These are phyloP conservation scores for Naganishia vaughanmartiniae DNA, from an alignment of 768 basidiomycete genomes.

Conservation along the genomic window DNA sequence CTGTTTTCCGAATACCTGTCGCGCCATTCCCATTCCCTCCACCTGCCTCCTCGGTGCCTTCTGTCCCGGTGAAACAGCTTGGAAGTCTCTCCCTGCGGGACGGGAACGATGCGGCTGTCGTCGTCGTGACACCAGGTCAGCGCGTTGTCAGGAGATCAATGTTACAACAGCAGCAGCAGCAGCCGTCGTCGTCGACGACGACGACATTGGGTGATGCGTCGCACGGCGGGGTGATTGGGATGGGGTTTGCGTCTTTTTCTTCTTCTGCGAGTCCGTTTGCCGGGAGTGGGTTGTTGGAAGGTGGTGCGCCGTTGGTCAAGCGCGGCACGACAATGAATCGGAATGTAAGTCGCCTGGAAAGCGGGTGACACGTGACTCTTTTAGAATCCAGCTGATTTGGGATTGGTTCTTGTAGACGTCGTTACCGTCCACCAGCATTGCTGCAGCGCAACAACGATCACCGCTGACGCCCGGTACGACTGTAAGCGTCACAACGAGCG, in stretches of 20 bases:
- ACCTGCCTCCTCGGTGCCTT: neutral
- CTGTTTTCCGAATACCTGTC: slow-evolving; percentile 45
- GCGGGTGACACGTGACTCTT: neutral
- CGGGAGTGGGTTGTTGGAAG: slow-evolving; percentile 23
- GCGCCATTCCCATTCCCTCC: slow-evolving; percentile 35
- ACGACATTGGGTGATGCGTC: neutral
- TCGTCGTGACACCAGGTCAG: neutral
- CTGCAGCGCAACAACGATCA: neutral
- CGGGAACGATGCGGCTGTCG: slow-evolving; percentile 6
- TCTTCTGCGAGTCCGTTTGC: neutral
- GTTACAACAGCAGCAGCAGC: no score
- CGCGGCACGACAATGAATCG: slow-evolving; percentile 10
- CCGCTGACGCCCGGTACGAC: slow-evolving; percentile 8
- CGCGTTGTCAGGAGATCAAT: neutral
- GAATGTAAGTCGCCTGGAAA: neutral
- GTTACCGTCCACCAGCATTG: neutral
- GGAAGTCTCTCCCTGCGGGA: slow-evolving; percentile 25
- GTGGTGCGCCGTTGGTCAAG: slow-evolving; percentile 20
- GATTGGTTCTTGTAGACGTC: neutral
- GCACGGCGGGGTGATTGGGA: slow-evolving; percentile 4
- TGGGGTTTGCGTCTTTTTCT: slow-evolving; percentile 4
- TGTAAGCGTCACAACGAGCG: slow-evolving; percentile 13
- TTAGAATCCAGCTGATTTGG: no score
- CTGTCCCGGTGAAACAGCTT: slow-evolving; percentile 21
- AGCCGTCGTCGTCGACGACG: neutral